phyloP scores from a whole-genome alignment of 345 rosid species.

The Euphorbia pulcherrima region DNA sequence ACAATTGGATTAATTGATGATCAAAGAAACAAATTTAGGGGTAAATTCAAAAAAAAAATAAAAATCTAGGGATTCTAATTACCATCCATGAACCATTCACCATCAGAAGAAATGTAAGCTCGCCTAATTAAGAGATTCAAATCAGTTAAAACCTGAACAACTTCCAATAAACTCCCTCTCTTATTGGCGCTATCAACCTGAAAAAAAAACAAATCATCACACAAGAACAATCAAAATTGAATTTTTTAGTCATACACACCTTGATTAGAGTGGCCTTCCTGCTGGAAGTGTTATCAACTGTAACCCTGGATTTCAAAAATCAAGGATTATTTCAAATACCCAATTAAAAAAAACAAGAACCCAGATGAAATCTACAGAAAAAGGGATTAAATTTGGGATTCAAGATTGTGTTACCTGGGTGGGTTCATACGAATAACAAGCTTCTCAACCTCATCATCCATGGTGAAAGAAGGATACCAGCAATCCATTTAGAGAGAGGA shows the following conservation, averaged over 20 bases:
- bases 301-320: slow-evolving; percentile 52
- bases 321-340: slow-evolving; percentile 12
- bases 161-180: slow-evolving; percentile 71
- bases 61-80: slow-evolving; percentile 8
- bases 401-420: slow-evolving; percentile 49
- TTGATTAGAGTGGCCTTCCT: slow-evolving; percentile 57
- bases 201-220: slow-evolving; percentile 5
- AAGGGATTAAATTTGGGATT: neutral
- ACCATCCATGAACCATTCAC: slow-evolving; percentile 95
- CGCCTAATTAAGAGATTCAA: slow-evolving; percentile 61
- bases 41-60: too few species aligned
- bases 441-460: slow-evolving; percentile 68
- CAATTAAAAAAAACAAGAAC: slow-evolving; percentile 13
- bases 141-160: slow-evolving; percentile 80
- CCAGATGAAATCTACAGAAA: slow-evolving; percentile 10
- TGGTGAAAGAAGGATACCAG: slow-evolving; percentile 49
- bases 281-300: slow-evolving; percentile 58
- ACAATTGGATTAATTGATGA: slow-evolving; percentile 16
- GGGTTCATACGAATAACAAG: slow-evolving; percentile 75
- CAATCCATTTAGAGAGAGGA: slow-evolving; percentile 43
- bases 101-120: slow-evolving; percentile 84
- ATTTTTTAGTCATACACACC: slow-evolving; percentile 46
- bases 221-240: slow-evolving; percentile 3
- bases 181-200: slow-evolving; percentile 81
- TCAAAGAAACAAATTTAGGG: neutral